Evolutionary conservation across 257 asterid genomes (phyloP), one percentile per base, ranked within the genome.

Genomic region (Cruciata laevipes): DNA sequence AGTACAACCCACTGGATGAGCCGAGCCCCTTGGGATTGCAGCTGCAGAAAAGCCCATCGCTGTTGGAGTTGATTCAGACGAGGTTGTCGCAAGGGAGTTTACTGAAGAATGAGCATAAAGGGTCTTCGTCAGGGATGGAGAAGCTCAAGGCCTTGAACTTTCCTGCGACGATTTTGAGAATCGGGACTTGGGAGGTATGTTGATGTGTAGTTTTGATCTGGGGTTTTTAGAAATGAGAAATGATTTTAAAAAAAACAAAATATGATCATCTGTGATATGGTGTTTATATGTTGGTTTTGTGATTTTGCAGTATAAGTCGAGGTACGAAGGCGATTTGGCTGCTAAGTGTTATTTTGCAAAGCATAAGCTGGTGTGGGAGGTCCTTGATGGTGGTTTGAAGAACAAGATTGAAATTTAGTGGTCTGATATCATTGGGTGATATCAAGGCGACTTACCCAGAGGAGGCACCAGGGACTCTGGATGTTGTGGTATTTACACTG

Each of bases 341-440:
- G 96, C 96, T 9, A 90, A 90, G 71, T 90, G 97, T 75, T 90
- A 90, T 69, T 90, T 87, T 83, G 95, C 97, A 0, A 90, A 90
- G 85, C 97, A 90, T 80, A 90, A 90, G 83, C 81, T 90, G 70
- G 97, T 90, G 13, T 90, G 97, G 97, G 97, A 90, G 83, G 97
- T 90, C 66, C 96, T 87, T 70, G 97, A 90, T 58, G 97, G 96
- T 33, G 97, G 97, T 69, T 94, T 90, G 37, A 90, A 90, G 84
- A 90, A 87, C 82, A 90, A 90, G 77, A 86, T 90, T 65, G 97
- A 90, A 79, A 86, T 87, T 76, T 90, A 86, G 71, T 90, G 96
- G 95, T 87, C 95, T 33, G 95, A 87, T 71, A 87, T 90, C 32
- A 81, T 86, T 86, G 87, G 90, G n/a, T n/a, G n/a, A n/a, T n/a